Percentiles rank a stretch among this genome's conserved stretches.
These are phyloP conservation scores for Salix arbutifolia DNA, from an alignment of 345 rosid genomes.

Conservation along the genomic window DNA sequence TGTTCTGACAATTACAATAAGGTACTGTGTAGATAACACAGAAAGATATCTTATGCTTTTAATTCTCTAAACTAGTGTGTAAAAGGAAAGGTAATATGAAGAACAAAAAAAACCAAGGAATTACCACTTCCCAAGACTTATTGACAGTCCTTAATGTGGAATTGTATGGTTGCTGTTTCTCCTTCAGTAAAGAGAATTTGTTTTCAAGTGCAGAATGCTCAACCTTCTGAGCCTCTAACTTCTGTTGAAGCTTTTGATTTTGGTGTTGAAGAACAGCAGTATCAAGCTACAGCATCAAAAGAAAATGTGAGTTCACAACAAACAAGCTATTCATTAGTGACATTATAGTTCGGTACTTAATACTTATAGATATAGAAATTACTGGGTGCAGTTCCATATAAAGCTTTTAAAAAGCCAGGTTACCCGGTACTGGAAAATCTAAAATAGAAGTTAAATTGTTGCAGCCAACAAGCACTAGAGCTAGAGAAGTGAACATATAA, in stretches of 20 bases:
- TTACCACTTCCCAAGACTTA: constrained; percentile 74
- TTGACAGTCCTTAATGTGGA: constrained; percentile 55
- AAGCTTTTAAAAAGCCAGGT: background rate
- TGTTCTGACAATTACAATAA: constrained; percentile 6
- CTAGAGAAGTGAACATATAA: background rate
- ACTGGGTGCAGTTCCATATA: background rate
- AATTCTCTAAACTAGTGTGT: background rate
- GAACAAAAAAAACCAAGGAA: constrained; percentile 6
- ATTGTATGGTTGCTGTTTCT: constrained; percentile 52
- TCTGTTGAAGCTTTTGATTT: constrained; percentile 82
- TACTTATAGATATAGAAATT: background rate
- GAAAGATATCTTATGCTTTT: background rate
- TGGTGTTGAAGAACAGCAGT: constrained; percentile 75
- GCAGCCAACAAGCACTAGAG: background rate
- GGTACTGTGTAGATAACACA: constrained; percentile 4
- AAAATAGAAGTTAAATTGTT: background rate
- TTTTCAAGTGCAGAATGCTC: constrained; percentile 65
- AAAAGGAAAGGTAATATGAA: background rate
- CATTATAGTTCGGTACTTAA: background rate
- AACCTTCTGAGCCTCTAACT: constrained; percentile 74
- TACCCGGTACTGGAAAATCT: background rate
- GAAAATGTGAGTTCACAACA: constrained; percentile 6
- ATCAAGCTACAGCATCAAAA: constrained; percentile 51
- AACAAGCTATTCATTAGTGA: background rate
- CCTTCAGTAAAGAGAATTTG: constrained; percentile 48